Evolutionary conservation across 2,329 filamentous ascomycete species (phyloP), one percentile per base, ranked within the genome.

Genomic region (Coniosporium tulheliwenetii): DNA sequence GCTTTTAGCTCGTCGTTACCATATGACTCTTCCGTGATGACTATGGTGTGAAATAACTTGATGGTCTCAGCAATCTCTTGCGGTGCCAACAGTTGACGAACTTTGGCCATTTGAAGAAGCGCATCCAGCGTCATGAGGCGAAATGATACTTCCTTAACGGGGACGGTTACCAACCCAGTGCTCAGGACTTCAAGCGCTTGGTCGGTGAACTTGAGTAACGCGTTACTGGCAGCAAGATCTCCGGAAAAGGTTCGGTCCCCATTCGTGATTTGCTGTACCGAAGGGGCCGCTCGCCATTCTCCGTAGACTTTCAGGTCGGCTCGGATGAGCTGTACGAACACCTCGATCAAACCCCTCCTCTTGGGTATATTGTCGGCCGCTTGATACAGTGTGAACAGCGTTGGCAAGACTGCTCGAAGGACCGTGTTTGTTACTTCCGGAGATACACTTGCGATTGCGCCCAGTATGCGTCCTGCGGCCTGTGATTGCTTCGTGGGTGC

Each of bases 401-500:
- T 66, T 0, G 76, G 71, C 16, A 80, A 55, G 10, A 76, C 62
- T 5, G 68, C 66, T 49, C 73, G 67, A 8, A 75, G 59, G 8
- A 79, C 55, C 35, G 72, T 62, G 39, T 69, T 68, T 39, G 73
- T 74, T 1, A 76, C 66, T 13, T 66, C 55, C 1, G 65, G 56
- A 13, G 73, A 75, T 5, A 73, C 69, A 37, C 68, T 64, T 1
- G 74, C 69, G 9, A 78, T 58, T 5, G 68, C 69, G 32, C 67
- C 62, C 12, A 81, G 52, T 13, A 81, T 79, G 19, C 72, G 68
- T 13, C 75, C 75, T 2, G 75, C 69, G 8, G 75, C 75, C 50
- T 74, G 73, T 3, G 77, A 79, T 51, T 81, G 75, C 52, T 80
- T 80, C 5, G 77, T 77, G 36, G 77, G 76, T 5, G 78, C 77